Conservation (phyloP, 78 protist genomes). For the Paratrimastix pyriformis region DNA sequence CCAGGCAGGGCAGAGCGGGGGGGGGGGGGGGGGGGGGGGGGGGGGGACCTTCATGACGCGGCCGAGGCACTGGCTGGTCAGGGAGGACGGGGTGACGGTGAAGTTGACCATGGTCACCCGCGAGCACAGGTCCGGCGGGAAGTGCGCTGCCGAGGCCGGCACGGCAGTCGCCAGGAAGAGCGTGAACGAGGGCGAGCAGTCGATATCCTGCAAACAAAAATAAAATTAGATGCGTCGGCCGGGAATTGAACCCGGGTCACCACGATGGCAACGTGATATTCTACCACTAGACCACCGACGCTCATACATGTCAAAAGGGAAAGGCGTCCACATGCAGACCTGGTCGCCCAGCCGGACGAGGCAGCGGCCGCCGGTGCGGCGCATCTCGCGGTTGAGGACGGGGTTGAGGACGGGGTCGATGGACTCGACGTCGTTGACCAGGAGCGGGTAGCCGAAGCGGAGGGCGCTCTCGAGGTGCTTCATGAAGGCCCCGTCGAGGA, state of each 20-base stretch:
- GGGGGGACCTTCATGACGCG: background rate
- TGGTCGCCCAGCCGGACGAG: conserved; percentile 81
- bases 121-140: conserved; percentile 85
- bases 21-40: too few relatives aligned
- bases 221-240: too few relatives aligned
- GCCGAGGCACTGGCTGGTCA: conserved; percentile 25
- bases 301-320: too few relatives aligned
- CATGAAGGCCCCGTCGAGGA: conserved; percentile 63
- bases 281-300: too few relatives aligned
- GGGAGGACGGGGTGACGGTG: conserved; percentile 34
- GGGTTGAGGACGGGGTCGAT: conserved; percentile 93
- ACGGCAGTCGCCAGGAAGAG: conserved; percentile 79
- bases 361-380: conserved; percentile 69
- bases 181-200: conserved; percentile 85
- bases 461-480: conserved; percentile 36
- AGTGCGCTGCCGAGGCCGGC: conserved; percentile 50
- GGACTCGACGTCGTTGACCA: conserved; percentile 90
- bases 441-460: conserved; percentile 64
- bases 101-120: conserved; percentile 83
- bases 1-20: too few relatives aligned
- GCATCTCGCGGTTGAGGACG: conserved; percentile 76
- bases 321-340: too few relatives aligned
- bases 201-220: conserved; percentile 82
- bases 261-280: too few relatives aligned
- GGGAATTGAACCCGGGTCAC: too few relatives aligned